Evolutionary conservation across 345 rosid genomes (phyloP).

Genomic region (Salix purpurea): DNA sequence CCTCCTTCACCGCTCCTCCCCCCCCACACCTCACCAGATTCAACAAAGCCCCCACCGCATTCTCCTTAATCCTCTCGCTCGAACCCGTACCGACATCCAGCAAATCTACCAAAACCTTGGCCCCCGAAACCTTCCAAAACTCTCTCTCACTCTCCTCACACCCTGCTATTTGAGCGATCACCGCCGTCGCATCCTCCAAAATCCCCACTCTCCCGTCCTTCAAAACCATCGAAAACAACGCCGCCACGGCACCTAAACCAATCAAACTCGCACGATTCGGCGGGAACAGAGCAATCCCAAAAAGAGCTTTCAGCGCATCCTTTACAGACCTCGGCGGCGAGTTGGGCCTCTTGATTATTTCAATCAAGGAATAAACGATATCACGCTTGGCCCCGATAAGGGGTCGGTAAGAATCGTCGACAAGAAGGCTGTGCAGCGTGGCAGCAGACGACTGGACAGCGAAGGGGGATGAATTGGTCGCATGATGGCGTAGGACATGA

Average conservation of each 20-base stretch:
- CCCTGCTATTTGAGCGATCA: constrained; percentile 86
- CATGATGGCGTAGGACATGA: constrained; percentile 67
- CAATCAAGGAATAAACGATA: constrained; percentile 64
- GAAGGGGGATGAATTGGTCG: constrained; percentile 44
- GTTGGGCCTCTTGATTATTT: constrained; percentile 41
- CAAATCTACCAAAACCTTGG: constrained; percentile 59
- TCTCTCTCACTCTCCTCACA: constrained; percentile 77
- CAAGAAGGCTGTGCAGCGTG: constrained; percentile 64
- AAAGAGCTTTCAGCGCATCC: constrained; percentile 82
- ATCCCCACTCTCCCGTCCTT: constrained; percentile 77
- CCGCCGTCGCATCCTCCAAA: constrained; percentile 91
- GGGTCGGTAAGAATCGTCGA: constrained; percentile 73
- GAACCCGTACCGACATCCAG: constrained; percentile 69
- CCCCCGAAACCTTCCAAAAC: constrained; percentile 52
- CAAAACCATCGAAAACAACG: constrained; percentile 58
- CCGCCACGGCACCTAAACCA: constrained; percentile 56
- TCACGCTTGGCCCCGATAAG: constrained; percentile 85
- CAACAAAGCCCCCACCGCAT: constrained; percentile 68
- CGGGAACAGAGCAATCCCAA: constrained; percentile 64
- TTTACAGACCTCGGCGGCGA: constrained; percentile 74
- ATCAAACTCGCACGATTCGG: constrained; percentile 60
- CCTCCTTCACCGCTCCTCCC: constrained; percentile 42
- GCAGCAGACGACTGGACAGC: constrained; percentile 89
- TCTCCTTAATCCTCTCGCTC: constrained; percentile 61
- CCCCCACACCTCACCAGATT: constrained; percentile 62